Conservation (phyloP, 2,329 filamentous ascomycete genomes). For the Chaetothyriales sp. region DNA sequence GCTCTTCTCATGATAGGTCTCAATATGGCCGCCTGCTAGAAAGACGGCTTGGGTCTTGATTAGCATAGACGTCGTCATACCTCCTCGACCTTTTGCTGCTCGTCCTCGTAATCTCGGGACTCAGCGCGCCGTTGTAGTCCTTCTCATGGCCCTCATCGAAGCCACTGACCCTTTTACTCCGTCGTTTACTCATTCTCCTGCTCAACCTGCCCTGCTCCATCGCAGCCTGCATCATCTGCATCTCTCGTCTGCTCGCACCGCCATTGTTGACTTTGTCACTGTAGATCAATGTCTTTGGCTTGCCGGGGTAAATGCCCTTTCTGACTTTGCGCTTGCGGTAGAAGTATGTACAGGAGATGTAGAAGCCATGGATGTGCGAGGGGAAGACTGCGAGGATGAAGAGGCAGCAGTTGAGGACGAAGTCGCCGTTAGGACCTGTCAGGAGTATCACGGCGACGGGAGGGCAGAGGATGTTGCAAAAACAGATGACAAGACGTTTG, state of each 20-base stretch:
- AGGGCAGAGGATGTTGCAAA: slow-evolving; percentile 30
- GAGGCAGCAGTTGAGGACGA: slow-evolving; percentile 26
- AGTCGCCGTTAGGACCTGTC: slow-evolving; percentile 24
- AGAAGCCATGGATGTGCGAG: slow-evolving; percentile 30
- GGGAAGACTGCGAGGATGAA: slow-evolving; percentile 30
- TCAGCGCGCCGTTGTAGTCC: too few relatives aligned
- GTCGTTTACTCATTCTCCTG: slow-evolving; percentile 2
- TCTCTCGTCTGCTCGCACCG: slow-evolving; percentile 22
- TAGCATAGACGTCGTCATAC: too few relatives aligned
- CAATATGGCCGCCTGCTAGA: too few relatives aligned
- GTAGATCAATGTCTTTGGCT: slow-evolving; percentile 23
- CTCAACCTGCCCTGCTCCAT: slow-evolving; percentile 5
- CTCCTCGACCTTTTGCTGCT: too few relatives aligned
- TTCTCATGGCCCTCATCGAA: too few relatives aligned
- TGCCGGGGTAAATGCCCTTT: slow-evolving; percentile 26
- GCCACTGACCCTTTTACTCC: too few relatives aligned
- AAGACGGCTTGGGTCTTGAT: too few relatives aligned
- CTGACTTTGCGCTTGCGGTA: slow-evolving; percentile 25
- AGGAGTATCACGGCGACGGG: slow-evolving; percentile 26
- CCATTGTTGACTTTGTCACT: slow-evolving; percentile 26
- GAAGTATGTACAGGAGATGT: slow-evolving; percentile 29
- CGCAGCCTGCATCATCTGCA: slow-evolving; percentile 20
- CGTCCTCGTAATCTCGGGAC: too few relatives aligned
- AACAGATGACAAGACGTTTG: slow-evolving; percentile 24
- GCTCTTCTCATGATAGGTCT: too few relatives aligned